Conservation (phyloP, 148 eudicot species). For the Arbutus unedo region DNA sequence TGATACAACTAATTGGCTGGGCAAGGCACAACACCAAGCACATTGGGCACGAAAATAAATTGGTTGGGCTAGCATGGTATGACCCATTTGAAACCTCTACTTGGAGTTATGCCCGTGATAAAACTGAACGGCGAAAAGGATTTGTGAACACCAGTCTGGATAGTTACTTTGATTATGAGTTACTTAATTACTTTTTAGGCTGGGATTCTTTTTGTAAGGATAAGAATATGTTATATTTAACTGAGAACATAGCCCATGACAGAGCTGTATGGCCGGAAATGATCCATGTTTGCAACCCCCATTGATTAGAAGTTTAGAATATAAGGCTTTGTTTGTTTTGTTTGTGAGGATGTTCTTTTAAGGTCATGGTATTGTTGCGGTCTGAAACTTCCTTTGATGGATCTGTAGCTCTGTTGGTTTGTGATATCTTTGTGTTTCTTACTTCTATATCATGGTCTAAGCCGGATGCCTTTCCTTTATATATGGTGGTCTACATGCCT, state of each 20-base stretch:
- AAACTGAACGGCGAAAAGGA: background rate
- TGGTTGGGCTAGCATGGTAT: background rate
- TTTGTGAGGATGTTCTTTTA: no score
- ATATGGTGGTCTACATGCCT: background rate
- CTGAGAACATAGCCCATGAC: background rate
- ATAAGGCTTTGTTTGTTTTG: no score
- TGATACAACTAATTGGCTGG: background rate
- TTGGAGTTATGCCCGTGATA: no score
- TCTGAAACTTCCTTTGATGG: background rate
- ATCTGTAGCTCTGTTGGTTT: slow-evolving; percentile 7
- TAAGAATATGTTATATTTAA: background rate
- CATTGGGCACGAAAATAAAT: background rate
- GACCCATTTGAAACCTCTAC: background rate
- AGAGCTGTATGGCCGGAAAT: background rate
- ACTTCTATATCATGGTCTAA: background rate
- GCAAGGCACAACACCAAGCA: background rate
- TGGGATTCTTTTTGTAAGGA: background rate
- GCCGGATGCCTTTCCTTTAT: background rate
- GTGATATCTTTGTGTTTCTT: background rate
- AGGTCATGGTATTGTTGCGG: background rate
- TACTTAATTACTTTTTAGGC: background rate
- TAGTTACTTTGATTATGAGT: background rate
- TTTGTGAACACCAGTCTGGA: background rate
- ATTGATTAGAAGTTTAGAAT: no score
- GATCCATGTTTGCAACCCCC: background rate